phyloP scores from a whole-genome alignment of 208 protist genomes.

The Trichomonas vaginalis region DNA sequence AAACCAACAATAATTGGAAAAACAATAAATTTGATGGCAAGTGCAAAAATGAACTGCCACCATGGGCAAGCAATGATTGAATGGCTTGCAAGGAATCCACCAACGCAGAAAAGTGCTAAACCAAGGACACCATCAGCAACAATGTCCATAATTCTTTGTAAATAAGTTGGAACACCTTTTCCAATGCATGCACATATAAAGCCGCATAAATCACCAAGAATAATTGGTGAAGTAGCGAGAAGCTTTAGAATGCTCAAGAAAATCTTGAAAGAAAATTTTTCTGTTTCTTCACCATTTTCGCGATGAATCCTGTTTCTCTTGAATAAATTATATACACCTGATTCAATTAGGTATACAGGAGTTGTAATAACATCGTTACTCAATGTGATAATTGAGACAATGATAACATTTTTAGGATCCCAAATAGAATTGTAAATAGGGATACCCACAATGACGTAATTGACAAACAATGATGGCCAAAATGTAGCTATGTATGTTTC shows the following conservation, averaged over 20 bases:
- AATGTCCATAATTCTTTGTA: neutral
- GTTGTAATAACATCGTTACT: neutral
- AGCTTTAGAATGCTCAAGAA: neutral
- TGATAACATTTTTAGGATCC: neutral
- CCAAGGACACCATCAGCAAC: neutral
- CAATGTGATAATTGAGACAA: neutral
- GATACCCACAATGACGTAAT: neutral
- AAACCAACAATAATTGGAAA: neutral
- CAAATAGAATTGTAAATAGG: slow-evolving; percentile 9
- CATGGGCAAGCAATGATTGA: neutral
- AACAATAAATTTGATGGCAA: neutral
- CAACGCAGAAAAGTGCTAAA: neutral
- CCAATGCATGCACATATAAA: neutral
- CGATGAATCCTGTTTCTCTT: neutral
- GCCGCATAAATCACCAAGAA: neutral
- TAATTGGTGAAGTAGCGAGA: neutral
- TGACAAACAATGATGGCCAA: neutral
- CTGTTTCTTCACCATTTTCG: neutral
- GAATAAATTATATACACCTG: neutral
- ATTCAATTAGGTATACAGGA: neutral
- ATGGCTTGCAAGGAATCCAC: neutral
- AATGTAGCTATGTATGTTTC: neutral
- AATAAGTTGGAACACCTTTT: neutral
- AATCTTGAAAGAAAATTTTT: neutral
- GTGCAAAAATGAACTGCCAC: neutral